These are phyloP conservation scores for Silene latifolia DNA, from an alignment of 148 eudicot genomes.

Conservation along the genomic window DNA sequence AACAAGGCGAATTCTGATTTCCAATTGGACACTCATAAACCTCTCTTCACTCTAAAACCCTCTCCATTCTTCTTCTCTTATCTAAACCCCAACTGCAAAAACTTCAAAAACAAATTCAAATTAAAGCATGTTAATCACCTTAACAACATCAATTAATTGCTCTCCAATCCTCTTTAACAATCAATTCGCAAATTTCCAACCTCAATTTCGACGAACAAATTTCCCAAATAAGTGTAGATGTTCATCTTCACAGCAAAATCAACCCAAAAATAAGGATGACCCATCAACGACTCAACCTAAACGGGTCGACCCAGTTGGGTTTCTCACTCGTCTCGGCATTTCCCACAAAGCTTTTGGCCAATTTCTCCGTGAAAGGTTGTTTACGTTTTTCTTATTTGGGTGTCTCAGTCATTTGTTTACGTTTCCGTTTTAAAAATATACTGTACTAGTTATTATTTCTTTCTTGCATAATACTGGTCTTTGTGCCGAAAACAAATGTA, in stretches of 20 bases:
- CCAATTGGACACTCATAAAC: constrained; percentile 7
- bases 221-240: constrained; percentile 27
- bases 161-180: constrained; percentile 16
- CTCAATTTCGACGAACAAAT: constrained; percentile 16
- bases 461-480: no score
- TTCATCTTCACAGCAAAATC: constrained; percentile 26
- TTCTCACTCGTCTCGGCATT: constrained; percentile 56
- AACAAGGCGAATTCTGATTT: no score
- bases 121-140: constrained; percentile 25
- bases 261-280: constrained; percentile 22
- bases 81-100: constrained; percentile 7
- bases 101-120: not conserved
- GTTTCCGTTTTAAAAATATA: no score
- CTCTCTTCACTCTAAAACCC: constrained; percentile 13
- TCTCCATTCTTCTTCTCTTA: not conserved
- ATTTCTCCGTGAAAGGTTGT: constrained; percentile 86
- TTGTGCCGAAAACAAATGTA: no score
- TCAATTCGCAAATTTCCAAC: not conserved
- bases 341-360: constrained; percentile 66
- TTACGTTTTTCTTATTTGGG: not conserved
- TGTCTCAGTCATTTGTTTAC: not conserved
- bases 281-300: constrained; percentile 18
- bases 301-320: constrained; percentile 87
- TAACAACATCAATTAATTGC: constrained; percentile 24
- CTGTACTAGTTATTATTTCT: no score